Conservation (phyloP, 257 asterid genomes). For the Cordia subcordata region DNA sequence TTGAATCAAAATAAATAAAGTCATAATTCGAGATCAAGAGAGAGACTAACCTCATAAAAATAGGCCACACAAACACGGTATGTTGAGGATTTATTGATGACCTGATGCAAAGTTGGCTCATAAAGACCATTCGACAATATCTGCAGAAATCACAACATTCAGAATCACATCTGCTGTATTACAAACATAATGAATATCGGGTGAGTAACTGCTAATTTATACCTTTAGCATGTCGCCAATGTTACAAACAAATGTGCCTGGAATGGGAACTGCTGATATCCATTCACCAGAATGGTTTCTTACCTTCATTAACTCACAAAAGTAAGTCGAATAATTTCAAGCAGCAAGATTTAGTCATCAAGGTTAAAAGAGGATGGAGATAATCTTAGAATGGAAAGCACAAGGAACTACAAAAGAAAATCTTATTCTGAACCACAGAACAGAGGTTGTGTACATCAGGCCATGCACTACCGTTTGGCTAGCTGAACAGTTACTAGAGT, state of each 20-base stretch:
- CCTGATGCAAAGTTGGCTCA: constrained; percentile 86
- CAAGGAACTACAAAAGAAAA: too few relatives aligned
- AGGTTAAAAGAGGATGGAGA: neutral
- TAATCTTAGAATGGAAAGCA: neutral
- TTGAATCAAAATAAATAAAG: neutral
- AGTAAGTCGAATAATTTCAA: neutral
- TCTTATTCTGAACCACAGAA: too few relatives aligned
- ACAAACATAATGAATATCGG: neutral
- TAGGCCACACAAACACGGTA: constrained; percentile 85
- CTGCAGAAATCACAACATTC: constrained; percentile 27
- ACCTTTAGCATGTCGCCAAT: constrained; percentile 95
- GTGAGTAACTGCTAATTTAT: constrained; percentile 1
- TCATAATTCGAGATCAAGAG: neutral
- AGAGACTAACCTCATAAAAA: constrained; percentile 63
- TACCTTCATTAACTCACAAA: constrained; percentile 39
- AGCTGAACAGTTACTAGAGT: neutral
- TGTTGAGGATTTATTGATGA: constrained; percentile 49
- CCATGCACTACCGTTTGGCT: neutral
- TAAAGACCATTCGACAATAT: constrained; percentile 71
- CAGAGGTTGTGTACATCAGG: too few relatives aligned
- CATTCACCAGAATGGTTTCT: constrained; percentile 66
- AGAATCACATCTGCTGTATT: neutral
- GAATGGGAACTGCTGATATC: constrained; percentile 72
- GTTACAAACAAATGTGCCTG: constrained; percentile 86
- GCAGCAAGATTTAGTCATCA: neutral